These are phyloP conservation scores for Cyclostephanos invisitatus DNA, from an alignment of 108 stramenopile genomes.

Conservation along the genomic window DNA sequence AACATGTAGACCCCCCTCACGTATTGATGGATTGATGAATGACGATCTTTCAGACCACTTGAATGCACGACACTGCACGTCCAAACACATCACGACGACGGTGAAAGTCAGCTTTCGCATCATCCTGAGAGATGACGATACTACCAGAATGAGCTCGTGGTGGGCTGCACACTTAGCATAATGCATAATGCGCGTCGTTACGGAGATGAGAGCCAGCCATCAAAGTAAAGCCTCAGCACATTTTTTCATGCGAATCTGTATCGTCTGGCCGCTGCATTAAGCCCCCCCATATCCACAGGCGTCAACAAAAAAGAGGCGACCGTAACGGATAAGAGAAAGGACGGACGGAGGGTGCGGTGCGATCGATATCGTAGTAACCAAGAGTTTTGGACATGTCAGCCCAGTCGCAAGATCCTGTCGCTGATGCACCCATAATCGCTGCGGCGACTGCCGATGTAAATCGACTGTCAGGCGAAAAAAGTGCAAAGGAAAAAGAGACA, in stretches of 20 bases:
- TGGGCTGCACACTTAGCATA: neutral
- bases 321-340: too few relatives aligned
- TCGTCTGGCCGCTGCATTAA: too few relatives aligned
- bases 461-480: conserved; percentile 16
- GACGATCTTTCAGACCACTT: conserved; percentile 1
- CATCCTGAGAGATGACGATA: neutral
- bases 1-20: neutral
- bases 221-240: too few relatives aligned
- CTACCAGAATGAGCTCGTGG: neutral
- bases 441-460: neutral
- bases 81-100: neutral
- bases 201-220: too few relatives aligned
- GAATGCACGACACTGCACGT: conserved; percentile 14
- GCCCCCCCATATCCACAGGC: too few relatives aligned
- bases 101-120: neutral
- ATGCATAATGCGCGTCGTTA: too few relatives aligned
- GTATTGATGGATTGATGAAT: neutral
- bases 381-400: neutral
- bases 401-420: neutral
- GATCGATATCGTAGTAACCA: too few relatives aligned
- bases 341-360: too few relatives aligned
- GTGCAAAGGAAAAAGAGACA: conserved; percentile 34
- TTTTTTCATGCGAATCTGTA: too few relatives aligned
- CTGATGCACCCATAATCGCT: neutral
- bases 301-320: too few relatives aligned